A percentile compares a stretch with the other conserved stretches of the same genome.
These are phyloP conservation scores for Pythium dissimile DNA, from an alignment of 352 stramenopile species.

Conservation along the genomic window DNA sequence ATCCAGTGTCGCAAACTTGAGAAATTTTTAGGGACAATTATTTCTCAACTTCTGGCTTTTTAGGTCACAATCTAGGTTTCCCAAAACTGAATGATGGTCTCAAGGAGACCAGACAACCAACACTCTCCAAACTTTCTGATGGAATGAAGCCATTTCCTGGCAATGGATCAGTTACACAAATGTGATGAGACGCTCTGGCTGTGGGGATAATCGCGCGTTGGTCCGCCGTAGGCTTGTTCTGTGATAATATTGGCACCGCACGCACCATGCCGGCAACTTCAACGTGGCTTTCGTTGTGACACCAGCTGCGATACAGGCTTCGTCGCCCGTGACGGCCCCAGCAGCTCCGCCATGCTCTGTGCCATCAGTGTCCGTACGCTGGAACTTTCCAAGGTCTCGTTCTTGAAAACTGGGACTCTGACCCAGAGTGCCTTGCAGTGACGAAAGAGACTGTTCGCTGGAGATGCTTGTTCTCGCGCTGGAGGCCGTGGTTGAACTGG, in stretches of 20 bases:
- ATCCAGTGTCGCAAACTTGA: too few species aligned
- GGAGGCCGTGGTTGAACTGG: too few species aligned
- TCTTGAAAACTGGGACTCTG: neutral
- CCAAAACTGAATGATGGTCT: constrained; percentile 26
- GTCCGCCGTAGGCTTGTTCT: too few species aligned
- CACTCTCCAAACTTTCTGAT: neutral
- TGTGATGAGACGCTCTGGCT: neutral
- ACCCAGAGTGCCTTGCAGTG: neutral
- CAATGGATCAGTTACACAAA: neutral
- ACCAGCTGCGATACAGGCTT: neutral
- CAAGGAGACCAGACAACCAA: too few species aligned
- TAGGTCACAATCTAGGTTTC: neutral
- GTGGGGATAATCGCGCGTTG: neutral
- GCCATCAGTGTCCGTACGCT: too few species aligned
- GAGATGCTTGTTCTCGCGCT: constrained; percentile 10
- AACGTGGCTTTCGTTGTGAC: neutral
- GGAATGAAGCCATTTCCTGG: neutral
- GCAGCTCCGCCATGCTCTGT: neutral
- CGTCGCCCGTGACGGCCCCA: neutral
- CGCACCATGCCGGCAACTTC: neutral
- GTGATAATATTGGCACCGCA: too few species aligned
- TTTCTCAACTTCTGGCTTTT: neutral
- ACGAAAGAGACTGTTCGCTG: neutral
- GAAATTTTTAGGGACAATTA: neutral
- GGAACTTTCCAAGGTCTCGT: too few species aligned